Base-by-base conservation (phyloP, 2,329 filamentous ascomycete genomes). In the Leptographium procerum region DNA sequence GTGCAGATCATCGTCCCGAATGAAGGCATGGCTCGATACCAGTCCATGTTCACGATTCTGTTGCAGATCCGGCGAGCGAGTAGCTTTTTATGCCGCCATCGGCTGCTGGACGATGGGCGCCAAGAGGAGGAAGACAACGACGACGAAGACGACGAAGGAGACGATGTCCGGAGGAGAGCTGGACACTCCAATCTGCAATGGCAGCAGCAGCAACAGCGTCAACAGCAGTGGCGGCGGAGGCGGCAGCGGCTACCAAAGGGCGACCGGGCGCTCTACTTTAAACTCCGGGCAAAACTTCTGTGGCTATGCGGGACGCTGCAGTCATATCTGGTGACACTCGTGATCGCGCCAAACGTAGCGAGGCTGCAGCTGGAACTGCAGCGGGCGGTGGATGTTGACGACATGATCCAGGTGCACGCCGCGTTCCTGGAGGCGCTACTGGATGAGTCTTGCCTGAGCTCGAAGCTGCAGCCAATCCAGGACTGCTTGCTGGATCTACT, bases 221-320 rank as follows among this genome's bases (percentile, higher is more conserved):
- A n/a, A 26, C 51, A 74, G 67, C 34, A 69, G 40, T 19, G 9
- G 71, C 24, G 64, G 40, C 26, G 24, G 13, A n/a, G 16, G 19
- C 57, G 34, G 3, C 33, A 26, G 6, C 31, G 22, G 3, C 55
- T 52, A 4, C 56, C 54, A 0, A 7, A 56, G 66, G 28, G 72
- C 71, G 66, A 69, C n/a, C 77, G 78, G 16, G 73, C 75, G 0
- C 63, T 75, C 3, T 85, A 81, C 66, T 84, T 82, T 67, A 73
- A 77, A 19, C 73, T 92, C 10, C 83, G 88, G 43, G 82, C 84
- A 33, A 83, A 81, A 55, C 76, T 95, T 4, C 73, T 91, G 13
- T 92, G 89, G 87, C 92, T 95, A 70, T 81, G 82, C 63, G 86
- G 85, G 62, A 83, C 80, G 0, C 66, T 96, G 1, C 86, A 89